Base-by-base conservation (phyloP, 2,329 filamentous ascomycete species). In the Penicillium glabrum region DNA sequence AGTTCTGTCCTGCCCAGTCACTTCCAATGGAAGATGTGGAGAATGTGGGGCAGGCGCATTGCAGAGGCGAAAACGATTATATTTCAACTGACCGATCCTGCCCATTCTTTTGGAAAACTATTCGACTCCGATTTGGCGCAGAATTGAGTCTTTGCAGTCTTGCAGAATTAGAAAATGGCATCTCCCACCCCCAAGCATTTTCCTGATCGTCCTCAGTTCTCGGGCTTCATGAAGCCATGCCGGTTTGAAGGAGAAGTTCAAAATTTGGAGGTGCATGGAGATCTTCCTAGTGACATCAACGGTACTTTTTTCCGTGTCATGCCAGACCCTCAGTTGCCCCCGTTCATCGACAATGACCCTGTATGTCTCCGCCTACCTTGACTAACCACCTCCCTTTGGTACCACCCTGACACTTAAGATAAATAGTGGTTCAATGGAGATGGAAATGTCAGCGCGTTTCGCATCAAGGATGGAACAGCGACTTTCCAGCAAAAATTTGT, bases 301-400 rank as follows among this genome's bases (percentile, higher is more conserved):
- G 79, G 79, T 0, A 79, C 75, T 0, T 82, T 81, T 59, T 82
- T 75, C 62, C 77, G 81, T 3, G 72, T 83, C 19, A 82, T 83
- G 70, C 79, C 80, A 16, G 81, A 83, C 63, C 79, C 76, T 0
- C 72, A 72, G 2, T 60, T 72, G 0, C 69, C 74, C 0, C 75
- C 73, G 0, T 59, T 72, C 11, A 59, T 71, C 0, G 57, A 72
- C 6, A 69, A 78, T 46, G 72, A 74, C 27, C 10, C 62, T 1
- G 65, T 68, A 59, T 14, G 53, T 51, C 37, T 27, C 14, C n/a
- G 16, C 31, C 9, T 29, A 29, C 27, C 37, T 41, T 19, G 10
- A 29, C n/a, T 11, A 16, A 0, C 23, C 29, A 24, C n/a, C 23
- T 4, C 8, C 1, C 7, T 35, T 37, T 10, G 5, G 11, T 37